A percentile compares a stretch with the other conserved stretches of the same genome.
phyloP scores from a whole-genome alignment of 176 grass and related monocot genomes.

The Otatea glauca region DNA sequence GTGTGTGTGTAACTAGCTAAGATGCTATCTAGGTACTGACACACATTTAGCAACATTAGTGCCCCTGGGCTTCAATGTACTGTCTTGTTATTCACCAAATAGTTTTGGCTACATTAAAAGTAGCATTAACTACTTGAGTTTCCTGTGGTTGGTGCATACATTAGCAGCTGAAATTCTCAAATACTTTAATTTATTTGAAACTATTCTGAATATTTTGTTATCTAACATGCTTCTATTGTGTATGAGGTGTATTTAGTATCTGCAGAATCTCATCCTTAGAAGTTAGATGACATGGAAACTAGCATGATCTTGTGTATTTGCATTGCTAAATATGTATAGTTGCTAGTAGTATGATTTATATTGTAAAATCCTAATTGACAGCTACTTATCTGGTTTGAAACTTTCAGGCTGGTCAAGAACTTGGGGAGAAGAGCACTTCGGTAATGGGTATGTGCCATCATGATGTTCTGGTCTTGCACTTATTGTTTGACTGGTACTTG shows the following conservation, averaged over 20 bases:
- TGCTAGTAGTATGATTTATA: neutral
- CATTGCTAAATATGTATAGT: neutral
- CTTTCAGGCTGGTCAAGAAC: conserved; percentile 97
- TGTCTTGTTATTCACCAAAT: neutral
- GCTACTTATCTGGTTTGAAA: conserved; percentile 19
- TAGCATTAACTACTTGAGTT: neutral
- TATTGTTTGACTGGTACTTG: conserved; percentile 7
- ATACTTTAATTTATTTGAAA: neutral
- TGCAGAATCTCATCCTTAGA: neutral
- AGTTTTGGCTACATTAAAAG: neutral
- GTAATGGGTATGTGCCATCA: conserved; percentile 68
- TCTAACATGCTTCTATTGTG: neutral
- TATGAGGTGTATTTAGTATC: neutral
- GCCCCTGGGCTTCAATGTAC: neutral
- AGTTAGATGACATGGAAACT: neutral
- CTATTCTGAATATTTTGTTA: neutral
- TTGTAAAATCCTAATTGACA: neutral
- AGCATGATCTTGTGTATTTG: neutral
- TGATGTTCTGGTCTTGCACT: conserved; percentile 11
- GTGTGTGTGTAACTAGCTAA: neutral
- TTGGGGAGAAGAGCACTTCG: conserved; percentile 97
- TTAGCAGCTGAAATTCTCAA: neutral
- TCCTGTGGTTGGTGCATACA: neutral
- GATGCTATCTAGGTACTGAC: neutral
- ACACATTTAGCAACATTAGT: neutral